phyloP scores from a whole-genome alignment of 1,284 basidiomycete genomes.

The Apiotrichum porosum region DNA sequence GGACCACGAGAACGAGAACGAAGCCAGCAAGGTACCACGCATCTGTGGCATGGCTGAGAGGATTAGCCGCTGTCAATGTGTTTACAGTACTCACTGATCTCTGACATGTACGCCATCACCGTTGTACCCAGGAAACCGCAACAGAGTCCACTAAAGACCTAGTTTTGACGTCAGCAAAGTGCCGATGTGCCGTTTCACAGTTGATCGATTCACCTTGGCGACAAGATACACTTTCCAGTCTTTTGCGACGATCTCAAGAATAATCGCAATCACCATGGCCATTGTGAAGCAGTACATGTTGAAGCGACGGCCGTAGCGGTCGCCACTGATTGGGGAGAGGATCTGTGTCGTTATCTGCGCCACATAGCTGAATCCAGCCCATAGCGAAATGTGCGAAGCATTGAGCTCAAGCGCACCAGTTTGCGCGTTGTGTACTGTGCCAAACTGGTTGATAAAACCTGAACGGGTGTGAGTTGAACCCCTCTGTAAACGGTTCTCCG shows the following conservation, averaged over 20 bases:
- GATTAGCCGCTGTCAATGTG: too few relatives aligned
- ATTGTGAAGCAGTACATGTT: conserved; percentile 4
- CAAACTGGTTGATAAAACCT: not conserved
- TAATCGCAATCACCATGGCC: conserved; percentile 1
- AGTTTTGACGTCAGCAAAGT: too few relatives aligned
- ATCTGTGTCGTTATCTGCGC: not conserved
- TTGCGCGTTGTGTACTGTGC: not conserved
- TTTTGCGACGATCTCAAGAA: conserved; percentile 25
- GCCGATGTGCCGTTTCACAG: too few relatives aligned
- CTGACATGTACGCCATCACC: conserved; percentile 2
- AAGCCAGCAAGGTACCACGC: not conserved
- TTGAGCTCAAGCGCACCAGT: conserved; percentile 2
- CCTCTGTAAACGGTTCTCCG: conserved; percentile 1
- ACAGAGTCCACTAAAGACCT: conserved; percentile 19
- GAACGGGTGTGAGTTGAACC: too few relatives aligned
- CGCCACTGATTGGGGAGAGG: not conserved
- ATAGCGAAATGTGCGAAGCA: conserved; percentile 3
- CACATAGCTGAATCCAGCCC: conserved; percentile 5
- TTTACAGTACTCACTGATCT: too few relatives aligned
- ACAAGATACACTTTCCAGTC: conserved; percentile 26
- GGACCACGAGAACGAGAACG: conserved; percentile 1
- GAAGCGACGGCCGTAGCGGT: conserved; percentile 1
- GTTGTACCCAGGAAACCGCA: conserved; percentile 1
- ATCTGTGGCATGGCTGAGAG: conserved; percentile 8
- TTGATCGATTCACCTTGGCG: conserved; percentile 17